Base-by-base conservation (phyloP, 2,329 filamentous ascomycete species). In the Penicillium olsonii region DNA sequence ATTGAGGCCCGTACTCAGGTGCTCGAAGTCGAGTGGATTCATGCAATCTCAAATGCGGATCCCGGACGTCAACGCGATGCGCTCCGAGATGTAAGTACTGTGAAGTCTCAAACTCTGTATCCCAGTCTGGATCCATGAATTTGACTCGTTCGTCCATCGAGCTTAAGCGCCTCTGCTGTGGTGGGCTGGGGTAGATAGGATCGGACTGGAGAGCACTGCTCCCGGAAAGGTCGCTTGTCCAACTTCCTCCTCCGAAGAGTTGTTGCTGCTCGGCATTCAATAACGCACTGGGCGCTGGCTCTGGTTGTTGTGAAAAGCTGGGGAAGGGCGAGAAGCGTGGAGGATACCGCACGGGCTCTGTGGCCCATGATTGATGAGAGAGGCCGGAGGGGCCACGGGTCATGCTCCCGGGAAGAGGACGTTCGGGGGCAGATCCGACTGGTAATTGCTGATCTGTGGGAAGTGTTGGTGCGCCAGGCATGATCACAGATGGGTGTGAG, bases 311-410 rank as follows among this genome's bases (percentile, higher is more conserved):
- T 14, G 59, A 48, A 17, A 54, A 59, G 22, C 46, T 45, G 5
- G 62, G 52, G 7, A 54, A 37, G 7, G 59, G 62, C 7, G 66
- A 61, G 55, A 67, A 59, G 10, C 55, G 54, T 5, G 63, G 54
- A 5, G 64, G 60, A 26, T 63, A 64, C 12, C 59, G 60, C 9
- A 62, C 53, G 9, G 70, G 70, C 12, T 73, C 71, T 6, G 71
- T 72, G 12, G 64, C 60, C 64, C 68, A 66, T 4, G 69, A 73
- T 15, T 66, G 61, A 17, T 65, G 59, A 6, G 71, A 73, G 37
- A 67, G 61, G 2, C 53, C 55, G 0, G 70, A 73, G 8, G 63
- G 57, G 14, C 62, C 57, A 27, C 70, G 68, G 2, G 69, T 66
- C 56, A 73, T 66, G 3, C 66, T 57, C 35, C 68, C 67, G 1